Evolutionary conservation across 2,329 filamentous ascomycete genomes (phyloP).

Genomic region (Neobulgaria alba): DNA sequence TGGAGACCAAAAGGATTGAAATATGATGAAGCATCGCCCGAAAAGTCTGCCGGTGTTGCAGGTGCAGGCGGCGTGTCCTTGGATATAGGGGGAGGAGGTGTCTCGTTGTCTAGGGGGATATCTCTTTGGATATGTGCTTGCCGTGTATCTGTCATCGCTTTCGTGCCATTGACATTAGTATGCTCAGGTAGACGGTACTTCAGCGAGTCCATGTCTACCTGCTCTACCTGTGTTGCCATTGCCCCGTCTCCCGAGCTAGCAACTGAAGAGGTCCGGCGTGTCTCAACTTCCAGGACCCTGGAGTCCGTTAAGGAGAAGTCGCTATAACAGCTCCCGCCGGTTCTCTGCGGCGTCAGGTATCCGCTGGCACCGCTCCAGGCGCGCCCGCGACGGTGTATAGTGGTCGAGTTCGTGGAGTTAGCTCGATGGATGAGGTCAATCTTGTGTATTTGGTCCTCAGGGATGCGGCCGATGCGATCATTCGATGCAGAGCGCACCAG

Average conservation of each 20-base stretch:
- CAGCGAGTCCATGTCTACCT: constrained; percentile 59
- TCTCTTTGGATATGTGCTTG: constrained; percentile 48
- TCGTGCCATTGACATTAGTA: constrained; percentile 58
- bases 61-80: constrained; percentile 42
- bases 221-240: constrained; percentile 29
- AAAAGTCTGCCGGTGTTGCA: constrained; percentile 29
- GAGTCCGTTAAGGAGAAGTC: constrained; percentile 18
- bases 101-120: constrained; percentile 31
- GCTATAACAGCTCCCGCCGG: constrained; percentile 21
- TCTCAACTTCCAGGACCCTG: constrained; percentile 19
- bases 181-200: constrained; percentile 69
- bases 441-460: constrained; percentile 60
- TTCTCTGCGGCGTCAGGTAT: constrained; percentile 24
- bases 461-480: constrained; percentile 56
- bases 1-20: constrained; percentile 59
- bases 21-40: constrained; percentile 36
- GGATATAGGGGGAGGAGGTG: constrained; percentile 38
- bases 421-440: constrained; percentile 60
- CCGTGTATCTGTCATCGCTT: constrained; percentile 48
- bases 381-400: constrained; percentile 57
- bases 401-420: constrained; percentile 35
- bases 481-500: constrained; percentile 24
- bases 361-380: constrained; percentile 60
- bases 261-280: constrained; percentile 19
- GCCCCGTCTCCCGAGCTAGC: constrained; percentile 20